Conservation (phyloP, 805 yeast genomes). For the Teunomyces barrocoloradensis region DNA sequence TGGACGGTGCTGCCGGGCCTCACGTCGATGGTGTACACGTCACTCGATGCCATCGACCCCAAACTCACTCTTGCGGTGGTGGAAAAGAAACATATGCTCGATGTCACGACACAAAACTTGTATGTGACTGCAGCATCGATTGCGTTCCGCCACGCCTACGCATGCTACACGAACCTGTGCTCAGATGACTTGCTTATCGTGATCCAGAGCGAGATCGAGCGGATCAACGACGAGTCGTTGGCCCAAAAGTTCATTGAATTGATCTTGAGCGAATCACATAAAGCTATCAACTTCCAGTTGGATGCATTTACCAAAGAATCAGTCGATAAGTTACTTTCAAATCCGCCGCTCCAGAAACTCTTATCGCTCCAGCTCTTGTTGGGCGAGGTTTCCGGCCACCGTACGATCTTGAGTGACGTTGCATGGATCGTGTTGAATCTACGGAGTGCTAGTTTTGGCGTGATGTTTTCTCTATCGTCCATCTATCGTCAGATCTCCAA, state of each 20-base stretch:
- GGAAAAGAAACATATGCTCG: constrained; percentile 14
- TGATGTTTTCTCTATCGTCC: constrained; percentile 59
- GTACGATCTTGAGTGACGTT: constrained; percentile 41
- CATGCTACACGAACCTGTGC: constrained; percentile 64
- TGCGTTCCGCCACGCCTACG: constrained; percentile 64
- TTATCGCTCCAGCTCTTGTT: constrained; percentile 66
- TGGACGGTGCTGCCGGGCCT: constrained; percentile 51
- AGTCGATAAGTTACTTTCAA: constrained; percentile 69
- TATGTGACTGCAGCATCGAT: constrained; percentile 54
- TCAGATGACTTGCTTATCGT: constrained; percentile 69
- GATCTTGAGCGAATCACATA: constrained; percentile 63
- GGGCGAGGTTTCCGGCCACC: constrained; percentile 43
- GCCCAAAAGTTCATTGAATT: constrained; percentile 33
- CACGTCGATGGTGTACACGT: constrained; percentile 36
- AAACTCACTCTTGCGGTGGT: constrained; percentile 20
- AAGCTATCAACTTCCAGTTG: constrained; percentile 70
- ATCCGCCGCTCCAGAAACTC: constrained; percentile 74
- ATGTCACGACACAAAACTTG: constrained; percentile 28
- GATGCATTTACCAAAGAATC: constrained; percentile 66
- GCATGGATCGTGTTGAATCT: constrained; percentile 68
- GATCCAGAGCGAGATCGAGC: constrained; percentile 45
- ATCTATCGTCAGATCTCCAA: constrained; percentile 65
- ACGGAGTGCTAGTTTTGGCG: constrained; percentile 68
- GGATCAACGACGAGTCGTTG: constrained; percentile 14
- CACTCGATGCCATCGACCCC: constrained; percentile 10